These are phyloP conservation scores for Yamadazyma akitaensis DNA, from an alignment of 805 yeast species.

Conservation along the genomic window DNA sequence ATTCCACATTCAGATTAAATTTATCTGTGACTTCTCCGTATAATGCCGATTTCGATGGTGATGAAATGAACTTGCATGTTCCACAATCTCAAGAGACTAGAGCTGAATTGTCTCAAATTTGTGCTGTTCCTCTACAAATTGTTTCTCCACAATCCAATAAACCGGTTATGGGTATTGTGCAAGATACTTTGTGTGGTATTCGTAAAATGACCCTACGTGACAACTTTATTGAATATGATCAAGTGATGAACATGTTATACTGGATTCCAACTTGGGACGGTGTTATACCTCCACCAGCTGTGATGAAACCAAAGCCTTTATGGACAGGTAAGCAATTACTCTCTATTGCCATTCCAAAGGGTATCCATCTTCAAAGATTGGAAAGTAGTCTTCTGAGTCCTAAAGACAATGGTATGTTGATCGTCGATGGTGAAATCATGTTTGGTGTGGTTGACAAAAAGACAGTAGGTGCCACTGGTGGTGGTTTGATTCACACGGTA, in stretches of 20 bases:
- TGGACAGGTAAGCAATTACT: constrained; percentile 97
- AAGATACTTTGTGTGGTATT: constrained; percentile 96
- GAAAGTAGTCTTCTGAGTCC: constrained; percentile 84
- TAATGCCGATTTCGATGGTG: constrained; percentile 99
- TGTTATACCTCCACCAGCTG: constrained; percentile 91
- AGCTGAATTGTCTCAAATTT: constrained; percentile 90
- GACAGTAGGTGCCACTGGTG: constrained; percentile 97
- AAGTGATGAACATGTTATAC: constrained; percentile 92
- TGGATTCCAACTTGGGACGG: constrained; percentile 99
- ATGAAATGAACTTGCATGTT: constrained; percentile 98
- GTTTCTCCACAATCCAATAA: constrained; percentile 98
- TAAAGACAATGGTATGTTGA: constrained; percentile 92
- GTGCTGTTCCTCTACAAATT: constrained; percentile 97
- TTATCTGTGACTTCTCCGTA: constrained; percentile 98
- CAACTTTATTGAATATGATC: constrained; percentile 81
- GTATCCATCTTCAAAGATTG: constrained; percentile 90
- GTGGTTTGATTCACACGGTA: constrained; percentile 96
- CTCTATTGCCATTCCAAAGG: constrained; percentile 91
- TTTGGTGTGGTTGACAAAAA: constrained; percentile 98
- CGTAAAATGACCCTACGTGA: constrained; percentile 95
- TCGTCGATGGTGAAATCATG: constrained; percentile 92
- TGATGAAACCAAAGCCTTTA: constrained; percentile 88
- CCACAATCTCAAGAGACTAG: constrained; percentile 98
- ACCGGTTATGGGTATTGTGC: constrained; percentile 99
- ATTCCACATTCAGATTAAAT: constrained; percentile 94